These are phyloP conservation scores for Bruguiera hainesii DNA, from an alignment of 441 rosid species.

Conservation along the genomic window DNA sequence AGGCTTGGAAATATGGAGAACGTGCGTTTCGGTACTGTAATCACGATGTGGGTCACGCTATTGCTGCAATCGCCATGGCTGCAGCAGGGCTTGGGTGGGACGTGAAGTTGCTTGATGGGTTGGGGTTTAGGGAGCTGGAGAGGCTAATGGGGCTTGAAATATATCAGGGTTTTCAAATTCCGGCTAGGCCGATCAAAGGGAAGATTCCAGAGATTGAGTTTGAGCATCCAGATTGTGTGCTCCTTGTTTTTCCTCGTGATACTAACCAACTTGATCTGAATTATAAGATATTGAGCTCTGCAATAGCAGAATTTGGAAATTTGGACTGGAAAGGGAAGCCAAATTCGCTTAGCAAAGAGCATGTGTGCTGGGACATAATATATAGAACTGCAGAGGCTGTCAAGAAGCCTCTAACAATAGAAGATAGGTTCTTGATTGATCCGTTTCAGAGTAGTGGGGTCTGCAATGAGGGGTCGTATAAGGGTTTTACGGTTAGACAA, in stretches of 20 bases:
- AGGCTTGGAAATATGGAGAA: constrained; percentile 95
- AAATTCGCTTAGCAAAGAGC: constrained; percentile 67
- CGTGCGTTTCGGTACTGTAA: constrained; percentile 81
- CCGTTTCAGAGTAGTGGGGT: constrained; percentile 44
- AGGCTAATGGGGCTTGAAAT: constrained; percentile 51
- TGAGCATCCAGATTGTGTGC: constrained; percentile 86
- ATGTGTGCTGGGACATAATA: constrained; percentile 75
- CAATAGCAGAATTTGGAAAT: constrained; percentile 31
- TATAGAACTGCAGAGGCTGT: constrained; percentile 66
- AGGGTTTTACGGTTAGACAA: constrained; percentile 44
- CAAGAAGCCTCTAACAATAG: constrained; percentile 47
- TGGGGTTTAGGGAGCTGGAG: constrained; percentile 58
- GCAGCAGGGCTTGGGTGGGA: constrained; percentile 91
- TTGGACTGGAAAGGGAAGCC: constrained; percentile 73
- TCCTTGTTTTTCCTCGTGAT: constrained; percentile 70
- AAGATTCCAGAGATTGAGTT: constrained; percentile 56
- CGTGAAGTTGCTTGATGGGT: constrained; percentile 75
- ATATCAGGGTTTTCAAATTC: constrained; percentile 39
- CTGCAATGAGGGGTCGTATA: constrained; percentile 43
- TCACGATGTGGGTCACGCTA: constrained; percentile 86
- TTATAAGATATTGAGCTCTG: constrained; percentile 43
- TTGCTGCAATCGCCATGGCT: constrained; percentile 66
- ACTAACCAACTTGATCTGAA: constrained; percentile 33
- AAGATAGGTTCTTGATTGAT: constrained; percentile 28
- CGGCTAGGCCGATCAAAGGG: constrained; percentile 48